Conservation (phyloP, 2,329 filamentous ascomycete species). For the Grosmannia serpens region DNA sequence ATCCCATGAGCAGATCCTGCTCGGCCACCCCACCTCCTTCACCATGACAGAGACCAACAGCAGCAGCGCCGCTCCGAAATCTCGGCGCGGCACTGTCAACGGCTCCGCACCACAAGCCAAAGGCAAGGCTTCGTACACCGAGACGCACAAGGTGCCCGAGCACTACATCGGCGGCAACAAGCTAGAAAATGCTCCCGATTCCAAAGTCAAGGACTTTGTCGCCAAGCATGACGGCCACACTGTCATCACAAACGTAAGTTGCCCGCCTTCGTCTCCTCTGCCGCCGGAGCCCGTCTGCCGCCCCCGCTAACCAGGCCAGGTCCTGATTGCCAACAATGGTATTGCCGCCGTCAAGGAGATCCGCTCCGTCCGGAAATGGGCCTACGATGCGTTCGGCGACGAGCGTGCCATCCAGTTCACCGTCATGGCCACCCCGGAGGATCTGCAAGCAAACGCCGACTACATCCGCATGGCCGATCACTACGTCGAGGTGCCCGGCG, state of each 20-base stretch:
- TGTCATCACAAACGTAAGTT: conserved; percentile 87
- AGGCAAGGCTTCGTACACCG: conserved; percentile 57
- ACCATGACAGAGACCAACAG: conserved; percentile 38
- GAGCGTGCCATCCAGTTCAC: conserved; percentile 98
- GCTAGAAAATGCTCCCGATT: conserved; percentile 66
- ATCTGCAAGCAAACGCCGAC: conserved; percentile 93
- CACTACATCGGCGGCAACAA: conserved; percentile 97
- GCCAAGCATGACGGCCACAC: conserved; percentile 83
- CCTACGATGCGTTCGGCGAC: conserved; percentile 98
- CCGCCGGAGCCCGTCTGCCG: neutral
- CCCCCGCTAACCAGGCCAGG: conserved; percentile 37
- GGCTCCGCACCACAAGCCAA: conserved; percentile 42
- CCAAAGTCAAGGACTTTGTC: conserved; percentile 95
- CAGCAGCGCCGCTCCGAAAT: conserved; percentile 21
- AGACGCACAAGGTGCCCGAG: conserved; percentile 70
- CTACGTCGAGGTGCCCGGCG: conserved; percentile 97
- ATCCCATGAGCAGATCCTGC: neutral
- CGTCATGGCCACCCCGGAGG: conserved; percentile 98
- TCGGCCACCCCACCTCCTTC: neutral
- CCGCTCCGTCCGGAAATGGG: conserved; percentile 98
- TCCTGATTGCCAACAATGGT: conserved; percentile 98
- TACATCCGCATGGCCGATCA: conserved; percentile 99
- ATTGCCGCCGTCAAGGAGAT: conserved; percentile 99
- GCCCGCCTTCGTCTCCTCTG: neutral
- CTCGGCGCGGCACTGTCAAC: conserved; percentile 16